phyloP scores from a whole-genome alignment of 139 green algal genomes.

The Chlorella ohadii region DNA sequence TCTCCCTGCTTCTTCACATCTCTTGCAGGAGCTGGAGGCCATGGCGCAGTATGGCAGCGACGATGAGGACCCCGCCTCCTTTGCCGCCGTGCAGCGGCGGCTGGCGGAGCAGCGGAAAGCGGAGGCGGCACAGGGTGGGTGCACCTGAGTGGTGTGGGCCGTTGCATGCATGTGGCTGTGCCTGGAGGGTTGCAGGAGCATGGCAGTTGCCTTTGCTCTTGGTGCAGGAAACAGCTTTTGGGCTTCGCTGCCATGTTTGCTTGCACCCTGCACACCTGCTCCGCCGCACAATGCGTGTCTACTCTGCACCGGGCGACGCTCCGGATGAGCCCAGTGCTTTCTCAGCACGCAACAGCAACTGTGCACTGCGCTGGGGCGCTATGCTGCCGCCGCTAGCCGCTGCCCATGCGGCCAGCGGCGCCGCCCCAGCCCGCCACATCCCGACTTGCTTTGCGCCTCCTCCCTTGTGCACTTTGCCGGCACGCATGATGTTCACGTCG shows the following conservation, averaged over 20 bases:
- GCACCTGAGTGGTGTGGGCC: no score
- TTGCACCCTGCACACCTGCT: no score
- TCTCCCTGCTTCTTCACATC: no score
- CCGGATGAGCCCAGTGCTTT: constrained; percentile 7
- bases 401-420: neutral
- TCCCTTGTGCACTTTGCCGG: no score
- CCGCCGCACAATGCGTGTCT: neutral
- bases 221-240: no score
- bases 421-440: constrained; percentile 1
- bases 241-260: neutral
- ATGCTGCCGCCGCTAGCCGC: neutral
- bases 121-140: constrained; percentile 9
- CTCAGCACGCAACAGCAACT: constrained; percentile 1
- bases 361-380: neutral
- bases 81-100: constrained; percentile 35
- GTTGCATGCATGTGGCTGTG: no score
- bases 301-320: neutral
- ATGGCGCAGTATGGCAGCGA: constrained; percentile 33
- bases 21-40: constrained; percentile 20
- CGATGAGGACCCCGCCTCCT: constrained; percentile 28
- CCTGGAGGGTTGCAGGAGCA: no score
- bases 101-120: constrained; percentile 1
- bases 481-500: no score
- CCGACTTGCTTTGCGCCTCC: neutral
- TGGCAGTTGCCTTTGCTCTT: no score